Percentiles rank a stretch among this genome's conserved stretches.
Evolutionary conservation across 495 filamentous ascomycete species (phyloP).

Genomic region (Penicillium longicatenatum): DNA sequence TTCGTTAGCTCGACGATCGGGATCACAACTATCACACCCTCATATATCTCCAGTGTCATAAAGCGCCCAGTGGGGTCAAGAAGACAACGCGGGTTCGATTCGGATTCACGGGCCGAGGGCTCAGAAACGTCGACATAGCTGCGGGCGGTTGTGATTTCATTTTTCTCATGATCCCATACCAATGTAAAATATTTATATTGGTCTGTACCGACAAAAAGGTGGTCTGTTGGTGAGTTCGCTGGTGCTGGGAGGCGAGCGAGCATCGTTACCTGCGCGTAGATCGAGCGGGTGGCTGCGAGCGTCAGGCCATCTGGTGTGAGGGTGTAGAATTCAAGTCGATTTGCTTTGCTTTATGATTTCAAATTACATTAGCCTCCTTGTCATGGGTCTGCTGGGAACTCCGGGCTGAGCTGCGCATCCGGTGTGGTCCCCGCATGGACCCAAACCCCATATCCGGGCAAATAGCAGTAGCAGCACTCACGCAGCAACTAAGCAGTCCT

Average conservation of each 20-base stretch:
- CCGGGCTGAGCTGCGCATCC: background rate
- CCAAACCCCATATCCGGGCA: background rate
- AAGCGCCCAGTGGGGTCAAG: conserved; percentile 81
- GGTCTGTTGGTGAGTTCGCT: conserved; percentile 69
- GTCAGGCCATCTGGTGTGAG: conserved; percentile 60
- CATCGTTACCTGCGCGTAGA: conserved; percentile 86
- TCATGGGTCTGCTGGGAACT: background rate
- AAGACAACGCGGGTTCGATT: conserved; percentile 72
- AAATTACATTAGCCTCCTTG: conserved; percentile 5
- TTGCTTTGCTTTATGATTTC: conserved; percentile 70
- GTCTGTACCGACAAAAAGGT: conserved; percentile 92
- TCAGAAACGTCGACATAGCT: conserved; percentile 73
- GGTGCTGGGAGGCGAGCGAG: conserved; percentile 77
- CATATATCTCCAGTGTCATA: conserved; percentile 84
- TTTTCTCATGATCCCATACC: conserved; percentile 70
- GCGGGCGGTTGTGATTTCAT: conserved; percentile 66
- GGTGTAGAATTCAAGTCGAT: conserved; percentile 83
- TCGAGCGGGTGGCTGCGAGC: conserved; percentile 60
- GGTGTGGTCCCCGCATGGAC: conserved; percentile 2
- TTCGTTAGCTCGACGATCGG: conserved; percentile 66
- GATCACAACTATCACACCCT: conserved; percentile 79
- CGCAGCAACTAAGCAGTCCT: conserved; percentile 86
- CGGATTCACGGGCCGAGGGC: conserved; percentile 74
- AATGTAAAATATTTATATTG: conserved; percentile 87
- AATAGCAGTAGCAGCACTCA: conserved; percentile 46